A percentile compares a stretch with the other conserved stretches of the same genome.
phyloP scores from a whole-genome alignment of 2,329 filamentous ascomycete genomes.

The Periconia sp. region DNA sequence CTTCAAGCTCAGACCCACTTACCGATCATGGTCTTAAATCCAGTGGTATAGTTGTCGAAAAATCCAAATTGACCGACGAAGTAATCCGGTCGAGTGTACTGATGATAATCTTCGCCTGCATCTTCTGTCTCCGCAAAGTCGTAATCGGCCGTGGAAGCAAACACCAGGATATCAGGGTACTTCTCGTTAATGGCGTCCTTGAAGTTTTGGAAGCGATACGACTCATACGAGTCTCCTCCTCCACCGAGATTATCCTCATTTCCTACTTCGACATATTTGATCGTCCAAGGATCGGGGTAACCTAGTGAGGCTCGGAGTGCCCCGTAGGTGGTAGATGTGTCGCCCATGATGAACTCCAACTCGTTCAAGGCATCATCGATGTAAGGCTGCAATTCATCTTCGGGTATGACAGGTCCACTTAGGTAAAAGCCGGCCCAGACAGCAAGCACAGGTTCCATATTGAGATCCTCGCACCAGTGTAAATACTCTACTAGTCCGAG shows the following conservation, averaged over 20 bases:
- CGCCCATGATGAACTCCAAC: constrained; percentile 43
- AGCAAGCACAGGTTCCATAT: constrained; percentile 47
- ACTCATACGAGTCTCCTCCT: constrained; percentile 34
- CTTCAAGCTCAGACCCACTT: too few species aligned
- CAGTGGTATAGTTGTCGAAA: constrained; percentile 46
- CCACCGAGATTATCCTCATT: constrained; percentile 49
- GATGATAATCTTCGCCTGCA: constrained; percentile 48
- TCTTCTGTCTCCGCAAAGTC: constrained; percentile 26
- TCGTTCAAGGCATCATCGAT: constrained; percentile 48
- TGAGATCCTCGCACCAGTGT: constrained; percentile 55
- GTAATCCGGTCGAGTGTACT: constrained; percentile 52
- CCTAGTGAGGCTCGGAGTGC: constrained; percentile 43
- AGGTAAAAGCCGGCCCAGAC: constrained; percentile 55
- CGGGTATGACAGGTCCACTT: constrained; percentile 45
- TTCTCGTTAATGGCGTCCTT: constrained; percentile 39
- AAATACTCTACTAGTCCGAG: constrained; percentile 57
- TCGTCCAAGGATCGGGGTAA: constrained; percentile 43
- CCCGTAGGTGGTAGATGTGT: constrained; percentile 39
- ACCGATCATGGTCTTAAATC: constrained; percentile 38
- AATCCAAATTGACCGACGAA: constrained; percentile 50
- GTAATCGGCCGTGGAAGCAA: constrained; percentile 37
- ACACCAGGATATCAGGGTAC: constrained; percentile 45
- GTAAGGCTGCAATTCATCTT: constrained; percentile 45
- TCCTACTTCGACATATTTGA: constrained; percentile 47
- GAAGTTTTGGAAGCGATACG: constrained; percentile 42